These are phyloP conservation scores for Gaeumannomyces sp. DNA, from an alignment of 2,329 filamentous ascomycete genomes.

Conservation along the genomic window DNA sequence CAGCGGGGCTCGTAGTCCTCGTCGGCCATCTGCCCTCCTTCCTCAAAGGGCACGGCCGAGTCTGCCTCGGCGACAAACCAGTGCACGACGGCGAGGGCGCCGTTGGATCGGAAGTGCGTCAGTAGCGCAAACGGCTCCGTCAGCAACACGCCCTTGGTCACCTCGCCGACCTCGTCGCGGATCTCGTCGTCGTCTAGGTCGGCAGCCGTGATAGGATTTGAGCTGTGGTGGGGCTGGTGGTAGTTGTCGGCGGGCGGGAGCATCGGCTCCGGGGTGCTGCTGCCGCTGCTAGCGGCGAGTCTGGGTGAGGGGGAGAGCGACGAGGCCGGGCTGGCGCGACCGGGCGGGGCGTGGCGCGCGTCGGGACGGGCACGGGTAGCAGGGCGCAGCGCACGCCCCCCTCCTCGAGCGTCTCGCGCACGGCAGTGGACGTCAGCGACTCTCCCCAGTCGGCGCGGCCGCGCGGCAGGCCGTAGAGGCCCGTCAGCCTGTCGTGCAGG, in stretches of 20 bases:
- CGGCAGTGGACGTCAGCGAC: slow-evolving; percentile 12
- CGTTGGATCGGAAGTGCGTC: slow-evolving; percentile 15
- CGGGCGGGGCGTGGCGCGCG: slow-evolving; percentile 13
- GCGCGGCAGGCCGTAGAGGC: slow-evolving; percentile 14
- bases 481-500: slow-evolving; percentile 9
- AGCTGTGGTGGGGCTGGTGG: background rate
- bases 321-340: slow-evolving; percentile 3
- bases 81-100: slow-evolving; percentile 14
- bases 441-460: slow-evolving; percentile 17
- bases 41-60: slow-evolving; percentile 3
- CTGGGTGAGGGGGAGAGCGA: slow-evolving; percentile 4
- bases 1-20: slow-evolving; percentile 14
- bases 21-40: slow-evolving; percentile 11
- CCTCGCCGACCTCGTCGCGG: slow-evolving; percentile 9
- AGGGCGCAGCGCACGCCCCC: slow-evolving; percentile 11
- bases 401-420: slow-evolving; percentile 17
- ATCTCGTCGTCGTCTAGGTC: background rate
- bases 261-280: background rate
- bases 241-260: background rate
- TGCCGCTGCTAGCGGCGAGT: background rate
- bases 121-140: slow-evolving; percentile 15
- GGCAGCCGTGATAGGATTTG: background rate
- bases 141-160: slow-evolving; percentile 11
- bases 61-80: slow-evolving; percentile 15
- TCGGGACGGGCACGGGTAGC: slow-evolving; percentile 12